A percentile compares a stretch with the other conserved stretches of the same genome.
Conservation (phyloP, 495 filamentous ascomycete species). For the Diplogelasinospora grovesii region DNA sequence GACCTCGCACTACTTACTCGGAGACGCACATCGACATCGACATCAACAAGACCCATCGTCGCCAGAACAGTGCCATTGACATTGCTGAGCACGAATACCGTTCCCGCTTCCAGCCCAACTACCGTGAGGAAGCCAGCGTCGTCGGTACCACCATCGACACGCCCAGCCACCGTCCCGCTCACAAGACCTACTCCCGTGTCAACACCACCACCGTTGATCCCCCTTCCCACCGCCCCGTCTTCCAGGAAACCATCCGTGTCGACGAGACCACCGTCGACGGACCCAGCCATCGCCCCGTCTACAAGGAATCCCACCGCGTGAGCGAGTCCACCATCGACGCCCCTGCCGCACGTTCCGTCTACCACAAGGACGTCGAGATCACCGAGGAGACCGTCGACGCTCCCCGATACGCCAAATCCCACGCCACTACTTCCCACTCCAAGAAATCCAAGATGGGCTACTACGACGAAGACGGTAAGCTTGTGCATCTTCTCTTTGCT, state of each 20-base stretch:
- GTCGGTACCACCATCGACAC: conserved; percentile 45
- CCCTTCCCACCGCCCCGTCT: conserved; percentile 17
- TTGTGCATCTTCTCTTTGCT: neutral
- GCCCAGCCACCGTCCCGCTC: conserved; percentile 22
- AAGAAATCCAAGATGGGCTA: conserved; percentile 83
- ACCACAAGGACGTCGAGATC: conserved; percentile 33
- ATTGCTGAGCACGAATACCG: conserved; percentile 80
- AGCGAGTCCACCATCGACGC: conserved; percentile 46
- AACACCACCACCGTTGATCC: conserved; percentile 48
- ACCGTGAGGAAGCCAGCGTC: conserved; percentile 51
- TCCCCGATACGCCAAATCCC: conserved; percentile 30
- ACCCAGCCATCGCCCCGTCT: conserved; percentile 17
- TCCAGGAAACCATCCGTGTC: conserved; percentile 27
- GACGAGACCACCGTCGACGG: conserved; percentile 31
- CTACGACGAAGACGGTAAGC: conserved; percentile 85
- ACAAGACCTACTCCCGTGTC: conserved; percentile 29
- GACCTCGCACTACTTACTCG: conserved; percentile 48
- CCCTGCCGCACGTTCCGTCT: conserved; percentile 21
- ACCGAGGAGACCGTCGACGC: conserved; percentile 37
- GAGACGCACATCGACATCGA: conserved; percentile 65
- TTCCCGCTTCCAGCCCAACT: conserved; percentile 63
- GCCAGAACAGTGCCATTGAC: conserved; percentile 59
- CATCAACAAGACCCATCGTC: conserved; percentile 42
- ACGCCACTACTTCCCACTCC: too few relatives aligned
- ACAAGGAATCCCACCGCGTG: conserved; percentile 28